A percentile compares a stretch with the other conserved stretches of the same genome.
Conservation (phyloP, 2,329 filamentous ascomycete genomes). For the Beauveria varroae region DNA sequence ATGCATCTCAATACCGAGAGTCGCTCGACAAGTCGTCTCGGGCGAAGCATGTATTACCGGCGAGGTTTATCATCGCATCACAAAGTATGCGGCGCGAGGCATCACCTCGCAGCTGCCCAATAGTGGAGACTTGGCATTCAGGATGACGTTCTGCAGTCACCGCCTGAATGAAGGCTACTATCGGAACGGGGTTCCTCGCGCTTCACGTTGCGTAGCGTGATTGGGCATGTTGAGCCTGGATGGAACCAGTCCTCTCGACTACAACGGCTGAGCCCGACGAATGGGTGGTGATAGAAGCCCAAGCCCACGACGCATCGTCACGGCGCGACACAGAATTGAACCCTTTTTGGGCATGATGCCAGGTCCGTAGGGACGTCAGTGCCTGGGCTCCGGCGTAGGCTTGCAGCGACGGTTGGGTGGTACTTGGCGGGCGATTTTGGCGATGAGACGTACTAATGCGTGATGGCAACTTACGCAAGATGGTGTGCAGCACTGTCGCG, state of each 20-base stretch:
- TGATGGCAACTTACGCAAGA: background rate
- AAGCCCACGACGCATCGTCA: background rate
- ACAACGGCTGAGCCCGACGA: background rate
- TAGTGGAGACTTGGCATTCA: constrained; percentile 4
- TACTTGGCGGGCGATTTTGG: background rate
- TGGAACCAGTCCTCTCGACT: background rate
- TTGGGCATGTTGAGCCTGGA: background rate
- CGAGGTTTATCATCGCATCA: background rate
- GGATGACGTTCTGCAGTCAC: constrained; percentile 4
- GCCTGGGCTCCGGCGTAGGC: background rate
- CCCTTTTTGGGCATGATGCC: background rate
- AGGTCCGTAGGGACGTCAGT: background rate
- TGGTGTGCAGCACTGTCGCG: constrained; percentile 4
- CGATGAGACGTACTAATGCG: background rate
- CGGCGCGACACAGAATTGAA: background rate
- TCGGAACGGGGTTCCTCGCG: background rate
- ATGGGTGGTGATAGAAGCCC: background rate
- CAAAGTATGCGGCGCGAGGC: background rate
- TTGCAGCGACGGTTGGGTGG: background rate
- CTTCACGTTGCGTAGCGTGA: background rate
- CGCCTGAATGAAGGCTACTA: background rate
- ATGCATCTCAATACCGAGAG: background rate
- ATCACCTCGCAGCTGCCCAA: constrained; percentile 7
- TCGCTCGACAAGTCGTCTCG: background rate
- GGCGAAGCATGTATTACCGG: background rate